phyloP scores from a whole-genome alignment of 192 early-diverging fungal species.

The Kickxella alabastrina region DNA sequence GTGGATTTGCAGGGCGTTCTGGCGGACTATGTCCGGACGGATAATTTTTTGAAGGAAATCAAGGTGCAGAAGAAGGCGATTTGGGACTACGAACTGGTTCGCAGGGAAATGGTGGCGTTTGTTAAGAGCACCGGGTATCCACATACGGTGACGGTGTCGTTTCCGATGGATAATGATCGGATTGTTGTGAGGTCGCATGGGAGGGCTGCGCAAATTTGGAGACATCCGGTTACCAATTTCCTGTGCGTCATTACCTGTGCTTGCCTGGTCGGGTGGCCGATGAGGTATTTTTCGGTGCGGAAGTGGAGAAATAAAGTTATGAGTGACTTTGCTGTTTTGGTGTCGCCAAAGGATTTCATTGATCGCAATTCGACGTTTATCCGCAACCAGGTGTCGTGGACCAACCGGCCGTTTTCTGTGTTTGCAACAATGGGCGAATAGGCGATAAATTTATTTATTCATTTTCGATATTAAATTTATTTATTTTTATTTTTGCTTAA shows the following conservation, averaged over 20 bases:
- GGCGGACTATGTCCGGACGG: slow-evolving; percentile 28
- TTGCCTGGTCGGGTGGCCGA: slow-evolving; percentile 43
- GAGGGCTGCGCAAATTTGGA: slow-evolving; percentile 16
- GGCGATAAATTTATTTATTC: not conserved
- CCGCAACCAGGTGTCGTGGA: slow-evolving; percentile 38
- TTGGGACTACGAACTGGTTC: slow-evolving; percentile 45
- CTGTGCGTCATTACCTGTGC: slow-evolving; percentile 39
- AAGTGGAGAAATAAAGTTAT: slow-evolving; percentile 40
- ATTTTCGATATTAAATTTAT: not conserved
- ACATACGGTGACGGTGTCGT: slow-evolving; percentile 29
- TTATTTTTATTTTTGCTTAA: not conserved
- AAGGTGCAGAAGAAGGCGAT: slow-evolving; percentile 42
- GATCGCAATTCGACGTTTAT: slow-evolving; percentile 33
- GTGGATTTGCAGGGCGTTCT: slow-evolving; percentile 24
- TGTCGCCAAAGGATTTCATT: slow-evolving; percentile 34
- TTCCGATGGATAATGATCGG: slow-evolving; percentile 40
- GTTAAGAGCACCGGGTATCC: slow-evolving; percentile 34
- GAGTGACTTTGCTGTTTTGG: slow-evolving; percentile 48
- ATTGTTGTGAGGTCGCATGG: slow-evolving; percentile 26
- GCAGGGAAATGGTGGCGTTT: slow-evolving; percentile 17
- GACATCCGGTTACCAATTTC: slow-evolving; percentile 37
- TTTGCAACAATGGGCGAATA: not conserved
- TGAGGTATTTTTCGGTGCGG: slow-evolving; percentile 21
- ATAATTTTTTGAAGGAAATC: slow-evolving; percentile 40
- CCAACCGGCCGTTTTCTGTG: not conserved